Evolutionary conservation across 2,329 filamentous ascomycete species (phyloP).

Genomic region (Myriosclerotinia curreyana): DNA sequence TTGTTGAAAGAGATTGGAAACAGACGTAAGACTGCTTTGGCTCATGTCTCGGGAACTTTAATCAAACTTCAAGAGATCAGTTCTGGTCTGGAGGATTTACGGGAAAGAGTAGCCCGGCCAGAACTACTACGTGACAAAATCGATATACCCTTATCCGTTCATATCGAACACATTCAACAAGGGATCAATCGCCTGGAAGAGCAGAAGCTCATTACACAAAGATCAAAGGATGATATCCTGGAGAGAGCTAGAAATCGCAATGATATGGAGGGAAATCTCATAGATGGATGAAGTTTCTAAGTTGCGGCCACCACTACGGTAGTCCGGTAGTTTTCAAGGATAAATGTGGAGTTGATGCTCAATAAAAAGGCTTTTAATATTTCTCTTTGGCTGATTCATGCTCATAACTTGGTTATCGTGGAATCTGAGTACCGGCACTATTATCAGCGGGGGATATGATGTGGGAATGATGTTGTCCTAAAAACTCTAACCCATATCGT

Average conservation of each 20-base stretch:
- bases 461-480: too few relatives aligned
- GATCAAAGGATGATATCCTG: conserved; percentile 57
- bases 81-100: conserved; percentile 65
- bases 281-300: conserved; percentile 28
- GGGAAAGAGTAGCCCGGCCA: conserved; percentile 67
- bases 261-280: conserved; percentile 41
- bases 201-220: conserved; percentile 57
- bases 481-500: too few relatives aligned
- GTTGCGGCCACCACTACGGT: neutral
- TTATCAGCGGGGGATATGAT: neutral
- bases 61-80: conserved; percentile 72
- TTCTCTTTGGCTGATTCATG: neutral
- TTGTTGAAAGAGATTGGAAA: conserved; percentile 63
- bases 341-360: neutral
- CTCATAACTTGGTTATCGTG: neutral
- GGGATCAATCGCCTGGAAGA: conserved; percentile 69
- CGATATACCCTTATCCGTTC: conserved; percentile 64
- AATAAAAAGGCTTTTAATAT: neutral
- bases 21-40: conserved; percentile 64
- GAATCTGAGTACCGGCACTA: neutral
- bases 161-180: conserved; percentile 71
- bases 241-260: conserved; percentile 51
- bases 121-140: conserved; percentile 53
- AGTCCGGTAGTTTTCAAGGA: neutral
- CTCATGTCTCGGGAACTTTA: conserved; percentile 66